Evolutionary conservation across 805 yeast genomes (phyloP).

Genomic region (Osmozyma mogii): DNA sequence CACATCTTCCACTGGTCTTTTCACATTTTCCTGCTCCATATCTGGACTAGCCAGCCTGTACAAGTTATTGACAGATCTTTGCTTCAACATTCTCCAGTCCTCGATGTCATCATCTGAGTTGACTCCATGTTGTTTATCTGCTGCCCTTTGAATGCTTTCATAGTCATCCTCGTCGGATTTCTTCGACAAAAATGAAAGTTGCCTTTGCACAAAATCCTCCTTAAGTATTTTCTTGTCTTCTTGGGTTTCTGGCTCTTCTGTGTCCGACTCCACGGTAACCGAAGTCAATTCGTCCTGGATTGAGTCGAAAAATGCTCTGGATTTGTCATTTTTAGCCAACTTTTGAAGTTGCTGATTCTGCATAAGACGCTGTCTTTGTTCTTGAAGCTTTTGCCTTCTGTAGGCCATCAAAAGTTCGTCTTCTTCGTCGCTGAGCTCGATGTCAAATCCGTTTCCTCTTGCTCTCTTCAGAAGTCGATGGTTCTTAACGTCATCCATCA

Average conservation of each 20-base stretch:
- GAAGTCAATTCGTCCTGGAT: constrained; percentile 41
- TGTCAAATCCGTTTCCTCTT: constrained; percentile 42
- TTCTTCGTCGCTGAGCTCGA: constrained; percentile 71
- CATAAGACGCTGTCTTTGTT: constrained; percentile 42
- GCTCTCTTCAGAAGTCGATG: constrained; percentile 61
- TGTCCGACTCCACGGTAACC: constrained; percentile 18
- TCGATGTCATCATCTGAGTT: constrained; percentile 30
- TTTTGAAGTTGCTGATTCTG: constrained; percentile 37
- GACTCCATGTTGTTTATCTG: constrained; percentile 30
- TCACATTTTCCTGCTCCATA: constrained; percentile 7
- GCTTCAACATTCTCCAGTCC: constrained; percentile 41
- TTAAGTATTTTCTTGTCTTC: constrained; percentile 26
- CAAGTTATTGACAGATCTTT: constrained; percentile 28
- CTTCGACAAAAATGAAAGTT: constrained; percentile 44
- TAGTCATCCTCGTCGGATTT: constrained; percentile 23
- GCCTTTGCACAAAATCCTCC: constrained; percentile 48
- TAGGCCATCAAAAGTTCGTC: constrained; percentile 49
- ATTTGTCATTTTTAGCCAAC: constrained; percentile 44
- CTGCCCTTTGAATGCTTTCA: constrained; percentile 20
- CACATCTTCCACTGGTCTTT: constrained; percentile 11
- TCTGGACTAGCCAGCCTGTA: constrained; percentile 8
- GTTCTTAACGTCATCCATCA: constrained; percentile 62
- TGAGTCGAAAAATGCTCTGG: constrained; percentile 61
- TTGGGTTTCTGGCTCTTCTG: constrained; percentile 12
- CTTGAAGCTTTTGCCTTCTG: constrained; percentile 33